Evolutionary conservation across 768 basidiomycete species (phyloP).

Genomic region (Boletus sp.): DNA sequence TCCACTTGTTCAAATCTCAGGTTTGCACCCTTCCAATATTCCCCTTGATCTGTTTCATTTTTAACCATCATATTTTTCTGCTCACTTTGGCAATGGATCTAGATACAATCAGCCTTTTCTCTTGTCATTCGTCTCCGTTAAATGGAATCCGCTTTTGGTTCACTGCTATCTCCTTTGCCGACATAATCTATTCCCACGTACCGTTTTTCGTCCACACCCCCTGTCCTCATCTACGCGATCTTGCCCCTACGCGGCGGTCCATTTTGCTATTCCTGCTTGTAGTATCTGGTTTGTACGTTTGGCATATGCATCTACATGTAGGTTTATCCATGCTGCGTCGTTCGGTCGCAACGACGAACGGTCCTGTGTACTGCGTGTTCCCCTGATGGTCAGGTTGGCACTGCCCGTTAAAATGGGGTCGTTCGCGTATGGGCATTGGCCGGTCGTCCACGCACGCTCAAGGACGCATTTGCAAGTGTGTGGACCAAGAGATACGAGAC

Average conservation of each 20-base stretch:
- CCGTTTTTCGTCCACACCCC: not conserved
- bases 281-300: conserved; percentile 6
- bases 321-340: not conserved
- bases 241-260: not conserved
- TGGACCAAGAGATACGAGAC: not conserved
- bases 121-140: not conserved
- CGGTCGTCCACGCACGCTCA: not conserved
- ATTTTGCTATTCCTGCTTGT: conserved; percentile 4
- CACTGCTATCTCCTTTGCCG: not conserved
- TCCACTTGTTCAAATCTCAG: not conserved
- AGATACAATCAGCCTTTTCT: conserved; percentile 5
- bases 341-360: not conserved
- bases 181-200: not conserved
- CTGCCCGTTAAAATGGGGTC: not conserved
- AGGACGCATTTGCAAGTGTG: not conserved
- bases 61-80: not conserved
- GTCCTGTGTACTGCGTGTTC: not conserved
- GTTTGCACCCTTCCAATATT: not conserved
- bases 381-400: not conserved
- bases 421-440: not conserved
- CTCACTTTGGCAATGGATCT: conserved; percentile 10
- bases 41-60: conserved; percentile 5
- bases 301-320: conserved; percentile 4
- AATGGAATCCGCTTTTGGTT: not conserved
- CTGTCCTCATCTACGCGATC: not conserved